Conservation (phyloP, 306 rosid genomes). For the Dalbergia oliveri region DNA sequence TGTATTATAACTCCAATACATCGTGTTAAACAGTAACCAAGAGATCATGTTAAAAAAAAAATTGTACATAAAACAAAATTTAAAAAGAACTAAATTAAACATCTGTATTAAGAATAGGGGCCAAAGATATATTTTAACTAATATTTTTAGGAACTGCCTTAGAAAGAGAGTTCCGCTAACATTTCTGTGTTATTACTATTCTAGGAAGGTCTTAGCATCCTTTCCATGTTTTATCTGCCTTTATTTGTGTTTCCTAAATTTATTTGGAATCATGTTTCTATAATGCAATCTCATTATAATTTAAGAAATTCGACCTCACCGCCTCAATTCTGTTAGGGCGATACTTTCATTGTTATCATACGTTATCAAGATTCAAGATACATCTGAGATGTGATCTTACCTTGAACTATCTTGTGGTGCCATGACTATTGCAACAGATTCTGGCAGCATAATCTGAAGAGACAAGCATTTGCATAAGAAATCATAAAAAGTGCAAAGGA, state of each 20-base stretch:
- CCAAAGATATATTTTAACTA: too few relatives aligned
- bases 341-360: slow-evolving; percentile 1
- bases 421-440: slow-evolving; percentile 98
- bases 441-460: slow-evolving; percentile 93
- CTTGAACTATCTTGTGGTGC: slow-evolving; percentile 85
- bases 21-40: too few relatives aligned
- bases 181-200: slow-evolving; percentile 1
- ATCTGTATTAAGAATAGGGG: too few relatives aligned
- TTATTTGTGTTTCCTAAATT: slow-evolving; percentile 11
- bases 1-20: too few relatives aligned
- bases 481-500: slow-evolving; percentile 26
- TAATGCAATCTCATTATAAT: background rate
- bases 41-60: too few relatives aligned
- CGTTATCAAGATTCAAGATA: slow-evolving; percentile 16
- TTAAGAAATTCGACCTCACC: slow-evolving; percentile 19
- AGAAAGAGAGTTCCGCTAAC: slow-evolving; percentile 16
- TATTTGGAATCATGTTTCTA: slow-evolving; percentile 1
- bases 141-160: background rate
- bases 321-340: slow-evolving; percentile 1
- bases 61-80: too few relatives aligned
- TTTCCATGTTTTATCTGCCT: background rate
- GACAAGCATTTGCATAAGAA: slow-evolving; percentile 37
- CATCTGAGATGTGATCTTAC: slow-evolving; percentile 56
- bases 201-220: background rate
- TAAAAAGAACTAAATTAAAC: too few relatives aligned